Evolutionary conservation across 169 alveolate species (phyloP).

Genomic region (Ophryocystis elektroscirrha): DNA sequence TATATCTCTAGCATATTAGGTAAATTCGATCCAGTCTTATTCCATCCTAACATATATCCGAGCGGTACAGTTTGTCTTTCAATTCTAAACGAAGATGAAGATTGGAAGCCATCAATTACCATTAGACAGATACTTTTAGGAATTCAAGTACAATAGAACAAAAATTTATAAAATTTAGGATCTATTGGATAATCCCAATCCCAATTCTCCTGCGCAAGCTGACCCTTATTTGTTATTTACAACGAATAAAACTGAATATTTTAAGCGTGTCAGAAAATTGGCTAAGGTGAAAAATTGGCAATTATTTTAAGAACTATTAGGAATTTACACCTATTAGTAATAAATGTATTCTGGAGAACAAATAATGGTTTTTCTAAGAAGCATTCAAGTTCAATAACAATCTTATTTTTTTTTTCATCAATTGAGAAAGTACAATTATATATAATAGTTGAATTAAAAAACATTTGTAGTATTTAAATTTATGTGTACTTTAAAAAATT

Average conservation of each 20-base stretch:
- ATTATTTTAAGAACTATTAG: no score
- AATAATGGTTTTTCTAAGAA: no score
- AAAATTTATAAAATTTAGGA: slow-evolving; percentile 37
- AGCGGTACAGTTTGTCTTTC: slow-evolving; percentile 93
- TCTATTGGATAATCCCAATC: slow-evolving; percentile 81
- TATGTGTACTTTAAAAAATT: no score
- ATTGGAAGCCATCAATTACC: slow-evolving; percentile 97
- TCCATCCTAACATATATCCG: slow-evolving; percentile 94
- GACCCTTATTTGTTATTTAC: slow-evolving; percentile 73
- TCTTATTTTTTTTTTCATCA: no score
- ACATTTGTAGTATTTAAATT: no score
- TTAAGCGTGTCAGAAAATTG: slow-evolving; percentile 18
- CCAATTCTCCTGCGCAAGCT: slow-evolving; percentile 84
- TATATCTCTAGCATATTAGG: no score
- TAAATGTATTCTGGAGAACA: no score
- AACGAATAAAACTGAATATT: slow-evolving; percentile 67
- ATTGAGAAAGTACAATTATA: no score
- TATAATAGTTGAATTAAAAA: no score
- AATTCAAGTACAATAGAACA: slow-evolving; percentile 48
- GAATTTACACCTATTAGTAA: no score
- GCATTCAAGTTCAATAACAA: no score
- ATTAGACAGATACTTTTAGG: slow-evolving; percentile 84
- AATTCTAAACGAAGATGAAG: slow-evolving; percentile 97
- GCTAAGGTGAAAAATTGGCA: no score
- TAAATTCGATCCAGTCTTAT: slow-evolving; percentile 72